Evolutionary conservation across 2,329 filamentous ascomycete species (phyloP), one percentile per base, ranked within the genome.

Genomic region (Blastomyces percursus): DNA sequence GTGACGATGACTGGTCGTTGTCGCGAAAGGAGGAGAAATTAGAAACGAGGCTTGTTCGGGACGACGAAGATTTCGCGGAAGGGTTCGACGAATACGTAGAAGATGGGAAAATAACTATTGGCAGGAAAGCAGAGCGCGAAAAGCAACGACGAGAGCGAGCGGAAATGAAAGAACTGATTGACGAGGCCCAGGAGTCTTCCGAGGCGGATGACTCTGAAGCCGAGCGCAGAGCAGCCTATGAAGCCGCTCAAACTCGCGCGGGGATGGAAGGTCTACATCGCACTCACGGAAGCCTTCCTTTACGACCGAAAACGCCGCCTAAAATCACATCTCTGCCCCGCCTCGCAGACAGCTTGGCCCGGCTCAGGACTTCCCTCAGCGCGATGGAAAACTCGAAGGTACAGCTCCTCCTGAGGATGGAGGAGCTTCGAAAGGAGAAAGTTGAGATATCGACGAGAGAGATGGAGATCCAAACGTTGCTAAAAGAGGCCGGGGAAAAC

Each of bases 41-140:
- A 42, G 83, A 91, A 65, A 89, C 88, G 6, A 83, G 93, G 1
- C 81, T 97, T 1, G 83, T 91, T 6, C 84, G 82, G 51, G 91
- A 96, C 42, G 93, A 97, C 69, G 93, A 97, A 72, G 91, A 97
- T 70, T 82, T 96, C 0, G 90, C 89, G 46, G 94, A 97, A 76
- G 92, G 91, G 0, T 97, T 96, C 68, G 93, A 97, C 64, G 88
- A 93, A 61, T 96, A 90, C 69, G 90, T 94, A 9, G 89, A 94
- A 50, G 90, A 96, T 71, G 91, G 89, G 9, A 84, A 85, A 8
- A 84, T 96, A 11, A 84, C 89, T 1, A 80, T 96, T 0, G 90
- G 91, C 42, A 85, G 82, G 65, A 89, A 88, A 64, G 91, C 91
- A 0, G 90, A 94, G 74, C 84, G 83, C 24, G 89, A 91, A 67